Percentiles rank a stretch among this genome's conserved stretches.
Evolutionary conservation across 2,329 filamentous ascomycete species (phyloP).

Genomic region (Nannizziopsis arthrosporioides): DNA sequence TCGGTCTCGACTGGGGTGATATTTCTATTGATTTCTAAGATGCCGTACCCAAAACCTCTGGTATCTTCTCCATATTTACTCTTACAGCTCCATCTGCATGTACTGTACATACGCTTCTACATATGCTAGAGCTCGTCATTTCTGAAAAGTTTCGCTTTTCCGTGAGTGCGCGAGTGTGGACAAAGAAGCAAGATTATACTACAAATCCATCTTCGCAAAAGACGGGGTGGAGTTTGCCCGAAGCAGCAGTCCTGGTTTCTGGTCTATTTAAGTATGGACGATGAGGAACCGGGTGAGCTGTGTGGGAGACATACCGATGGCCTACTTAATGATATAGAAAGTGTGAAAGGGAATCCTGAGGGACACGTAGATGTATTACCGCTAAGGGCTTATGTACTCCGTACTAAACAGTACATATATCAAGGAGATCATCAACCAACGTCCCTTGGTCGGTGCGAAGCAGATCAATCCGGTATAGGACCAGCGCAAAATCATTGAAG

Average conservation of each 20-base stretch:
- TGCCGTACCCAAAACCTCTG: no score
- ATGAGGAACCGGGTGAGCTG: slow-evolving; percentile 31
- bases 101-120: slow-evolving; percentile 1
- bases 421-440: no score
- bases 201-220: slow-evolving; percentile 18
- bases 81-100: not conserved
- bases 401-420: no score
- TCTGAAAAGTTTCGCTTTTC: slow-evolving; percentile 29
- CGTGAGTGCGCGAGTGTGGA: slow-evolving; percentile 47
- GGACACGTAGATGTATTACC: no score
- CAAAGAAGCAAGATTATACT: slow-evolving; percentile 45
- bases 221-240: slow-evolving; percentile 24
- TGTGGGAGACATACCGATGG: slow-evolving; percentile 33
- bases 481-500: no score
- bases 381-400: no score
- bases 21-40: no score
- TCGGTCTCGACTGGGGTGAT: no score
- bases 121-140: slow-evolving; percentile 45
- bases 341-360: no score
- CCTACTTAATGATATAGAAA: no score
- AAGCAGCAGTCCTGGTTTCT: slow-evolving; percentile 27
- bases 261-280: slow-evolving; percentile 38
- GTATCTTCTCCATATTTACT: not conserved
- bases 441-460: no score
- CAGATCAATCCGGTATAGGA: no score